Evolutionary conservation across 257 asterid species (phyloP), one percentile per base, ranked within the genome.

Genomic region (Nicotiana tomentosiformis): DNA sequence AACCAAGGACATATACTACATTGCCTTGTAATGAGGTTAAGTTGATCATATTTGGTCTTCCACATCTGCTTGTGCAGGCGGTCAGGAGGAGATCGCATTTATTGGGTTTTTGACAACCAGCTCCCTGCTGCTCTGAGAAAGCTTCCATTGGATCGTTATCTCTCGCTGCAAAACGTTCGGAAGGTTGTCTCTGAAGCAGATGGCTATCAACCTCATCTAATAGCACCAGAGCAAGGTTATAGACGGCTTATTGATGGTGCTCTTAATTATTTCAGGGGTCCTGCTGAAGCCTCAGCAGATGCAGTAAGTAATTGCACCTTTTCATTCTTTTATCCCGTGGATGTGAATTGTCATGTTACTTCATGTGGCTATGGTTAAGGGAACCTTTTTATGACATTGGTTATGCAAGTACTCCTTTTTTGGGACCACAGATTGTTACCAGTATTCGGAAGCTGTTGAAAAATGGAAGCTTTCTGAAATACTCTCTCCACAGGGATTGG

Each of bases 221-320:
- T 89, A 29, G 90, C 91, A 61, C 90, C 91, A 18, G 91, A 89
- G 77, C 90, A 85, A 69, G 91, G 84, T 67, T 89, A 89, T 69
- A 77, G 90, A 46, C 90, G 91, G 49, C 82, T 87, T 79, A 89
- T 89, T 49, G 91, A 89, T 8, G 83, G 86, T 20, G 86, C 91
- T 35, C 77, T 89, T 29, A 85, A 84, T 80, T 89, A 87, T 87
- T 86, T 89, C 84, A 85, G 86, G 81, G 91, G 87, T 68, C 91
- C 91, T 64, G 91, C 91, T 55, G 90, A 89, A 85, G 87, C 90
- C 78, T 82, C 91, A 32, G 91, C 86, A 62, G 89, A 89, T 80
- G 88, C 89, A 58, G 91, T 87, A 72, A 84, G 90, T 83, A 17
- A 80, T 70, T 79, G 64, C 0, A 76, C 65, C 26, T 76, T 39